A percentile compares a stretch with the other conserved stretches of the same genome.
These are phyloP conservation scores for Bisporella sp. DNA, from an alignment of 2,329 filamentous ascomycete genomes.

Conservation along the genomic window DNA sequence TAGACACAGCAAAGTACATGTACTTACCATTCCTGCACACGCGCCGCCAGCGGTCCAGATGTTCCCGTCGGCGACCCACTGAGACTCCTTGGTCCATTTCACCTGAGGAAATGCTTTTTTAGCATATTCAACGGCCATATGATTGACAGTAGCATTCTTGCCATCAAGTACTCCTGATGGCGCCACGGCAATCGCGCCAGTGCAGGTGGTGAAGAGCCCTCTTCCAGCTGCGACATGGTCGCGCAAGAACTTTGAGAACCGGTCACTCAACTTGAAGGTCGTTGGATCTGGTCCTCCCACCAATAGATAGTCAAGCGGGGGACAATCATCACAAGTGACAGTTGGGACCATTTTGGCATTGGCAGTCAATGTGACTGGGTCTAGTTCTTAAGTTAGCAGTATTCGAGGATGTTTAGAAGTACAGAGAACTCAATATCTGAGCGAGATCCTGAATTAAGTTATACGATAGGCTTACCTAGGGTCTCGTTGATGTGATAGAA, in stretches of 20 bases:
- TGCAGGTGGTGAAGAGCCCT: slow-evolving; percentile 31
- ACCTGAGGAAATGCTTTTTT: slow-evolving; percentile 32
- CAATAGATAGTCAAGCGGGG: slow-evolving; percentile 32
- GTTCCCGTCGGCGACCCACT: slow-evolving; percentile 39
- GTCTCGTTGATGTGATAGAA: slow-evolving; percentile 21
- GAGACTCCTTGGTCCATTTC: slow-evolving; percentile 34
- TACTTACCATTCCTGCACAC: slow-evolving; percentile 32
- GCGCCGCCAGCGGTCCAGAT: slow-evolving; percentile 41
- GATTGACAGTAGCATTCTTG: slow-evolving; percentile 36
- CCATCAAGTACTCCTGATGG: slow-evolving; percentile 35
- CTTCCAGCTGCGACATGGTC: slow-evolving; percentile 31
- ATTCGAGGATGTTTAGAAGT: no score
- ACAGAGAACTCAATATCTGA: no score
- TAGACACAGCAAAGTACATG: no score
- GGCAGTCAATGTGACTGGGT: slow-evolving; percentile 12
- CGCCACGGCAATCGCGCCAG: slow-evolving; percentile 28
- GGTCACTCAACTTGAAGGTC: slow-evolving; percentile 23
- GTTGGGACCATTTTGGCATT: slow-evolving; percentile 12
- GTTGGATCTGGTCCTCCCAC: slow-evolving; percentile 27
- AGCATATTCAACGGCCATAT: slow-evolving; percentile 25
- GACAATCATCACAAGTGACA: slow-evolving; percentile 25
- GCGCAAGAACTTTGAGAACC: slow-evolving; percentile 27
- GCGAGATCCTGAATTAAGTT: no score
- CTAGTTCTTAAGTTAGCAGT: neutral
- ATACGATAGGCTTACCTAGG: neutral